Conservation (phyloP, 805 yeast genomes). For the Starmerella sirachaensis region DNA sequence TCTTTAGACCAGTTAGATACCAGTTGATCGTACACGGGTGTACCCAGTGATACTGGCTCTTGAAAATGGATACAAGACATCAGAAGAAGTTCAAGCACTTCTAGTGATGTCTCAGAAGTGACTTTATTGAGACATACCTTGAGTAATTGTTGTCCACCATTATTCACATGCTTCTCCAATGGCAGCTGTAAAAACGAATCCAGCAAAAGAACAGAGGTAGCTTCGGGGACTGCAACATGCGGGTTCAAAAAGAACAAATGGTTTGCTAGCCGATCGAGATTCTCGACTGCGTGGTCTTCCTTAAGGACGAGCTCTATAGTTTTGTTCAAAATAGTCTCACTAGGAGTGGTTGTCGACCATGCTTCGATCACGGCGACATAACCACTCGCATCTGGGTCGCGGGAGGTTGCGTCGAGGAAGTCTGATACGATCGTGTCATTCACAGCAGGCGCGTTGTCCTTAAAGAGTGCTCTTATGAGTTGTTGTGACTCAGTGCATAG, state of each 20-base stretch:
- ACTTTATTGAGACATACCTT: slow-evolving; percentile 7
- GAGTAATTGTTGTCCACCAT: slow-evolving; percentile 16
- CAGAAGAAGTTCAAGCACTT: slow-evolving; percentile 24
- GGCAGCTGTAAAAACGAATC: slow-evolving; percentile 20
- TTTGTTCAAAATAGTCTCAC: slow-evolving; percentile 1
- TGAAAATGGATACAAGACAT: slow-evolving; percentile 24
- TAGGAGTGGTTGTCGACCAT: not conserved
- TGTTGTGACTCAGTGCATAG: slow-evolving; percentile 18
- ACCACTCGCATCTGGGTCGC: slow-evolving; percentile 5
- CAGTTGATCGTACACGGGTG: slow-evolving; percentile 8
- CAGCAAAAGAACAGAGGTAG: slow-evolving; percentile 15
- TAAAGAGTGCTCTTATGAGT: slow-evolving; percentile 17
- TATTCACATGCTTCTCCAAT: not conserved
- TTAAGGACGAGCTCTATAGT: slow-evolving; percentile 6
- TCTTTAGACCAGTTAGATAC: slow-evolving; percentile 1
- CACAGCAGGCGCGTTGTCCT: slow-evolving; percentile 9
- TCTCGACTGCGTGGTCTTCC: not conserved
- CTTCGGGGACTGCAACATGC: slow-evolving; percentile 11
- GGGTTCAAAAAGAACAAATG: slow-evolving; percentile 14
- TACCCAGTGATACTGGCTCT: slow-evolving; percentile 15
- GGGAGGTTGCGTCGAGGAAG: slow-evolving; percentile 10
- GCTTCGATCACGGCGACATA: slow-evolving; percentile 1
- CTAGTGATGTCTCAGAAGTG: slow-evolving; percentile 15
- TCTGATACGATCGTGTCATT: slow-evolving; percentile 4
- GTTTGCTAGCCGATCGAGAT: slow-evolving; percentile 10